Evolutionary conservation across 306 rosid genomes (phyloP).

Genomic region (Ormosia emarginata): DNA sequence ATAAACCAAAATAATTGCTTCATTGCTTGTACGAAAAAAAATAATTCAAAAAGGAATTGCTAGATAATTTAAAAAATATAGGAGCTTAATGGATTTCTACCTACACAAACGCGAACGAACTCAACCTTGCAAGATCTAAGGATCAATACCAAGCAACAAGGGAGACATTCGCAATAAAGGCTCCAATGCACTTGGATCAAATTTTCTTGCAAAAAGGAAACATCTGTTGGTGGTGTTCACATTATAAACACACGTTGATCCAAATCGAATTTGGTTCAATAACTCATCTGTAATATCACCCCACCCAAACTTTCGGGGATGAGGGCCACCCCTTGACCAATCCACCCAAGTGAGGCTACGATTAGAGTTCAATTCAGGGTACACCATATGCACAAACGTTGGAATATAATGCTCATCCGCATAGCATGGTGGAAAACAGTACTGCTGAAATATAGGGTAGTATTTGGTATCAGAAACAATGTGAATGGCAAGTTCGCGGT

Average conservation of each 20-base stretch:
- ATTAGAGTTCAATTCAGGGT: slow-evolving; percentile 28
- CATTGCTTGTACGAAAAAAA: neutral
- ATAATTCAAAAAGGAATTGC: neutral
- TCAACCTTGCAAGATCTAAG: neutral
- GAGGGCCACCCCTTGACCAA: slow-evolving; percentile 63
- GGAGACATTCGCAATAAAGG: slow-evolving; percentile 47
- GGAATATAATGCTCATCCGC: slow-evolving; percentile 65
- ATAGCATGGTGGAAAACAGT: slow-evolving; percentile 45
- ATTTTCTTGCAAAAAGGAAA: slow-evolving; percentile 64
- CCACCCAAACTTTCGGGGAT: slow-evolving; percentile 40
- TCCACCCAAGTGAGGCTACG: slow-evolving; percentile 59
- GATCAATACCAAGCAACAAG: slow-evolving; percentile 39
- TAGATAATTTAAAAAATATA: neutral
- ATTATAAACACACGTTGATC: slow-evolving; percentile 35
- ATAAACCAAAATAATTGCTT: neutral
- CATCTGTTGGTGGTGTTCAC: slow-evolving; percentile 45
- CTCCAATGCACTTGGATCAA: slow-evolving; percentile 45
- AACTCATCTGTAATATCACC: slow-evolving; percentile 38
- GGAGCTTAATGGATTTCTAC: neutral
- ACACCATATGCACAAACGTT: slow-evolving; percentile 38
- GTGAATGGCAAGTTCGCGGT: slow-evolving; percentile 43
- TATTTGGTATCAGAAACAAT: slow-evolving; percentile 46
- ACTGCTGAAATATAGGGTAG: slow-evolving; percentile 29
- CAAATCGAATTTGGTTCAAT: slow-evolving; percentile 43
- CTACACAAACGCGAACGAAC: neutral